phyloP scores from a whole-genome alignment of 805 yeast genomes.

The Pichia deserticola region DNA sequence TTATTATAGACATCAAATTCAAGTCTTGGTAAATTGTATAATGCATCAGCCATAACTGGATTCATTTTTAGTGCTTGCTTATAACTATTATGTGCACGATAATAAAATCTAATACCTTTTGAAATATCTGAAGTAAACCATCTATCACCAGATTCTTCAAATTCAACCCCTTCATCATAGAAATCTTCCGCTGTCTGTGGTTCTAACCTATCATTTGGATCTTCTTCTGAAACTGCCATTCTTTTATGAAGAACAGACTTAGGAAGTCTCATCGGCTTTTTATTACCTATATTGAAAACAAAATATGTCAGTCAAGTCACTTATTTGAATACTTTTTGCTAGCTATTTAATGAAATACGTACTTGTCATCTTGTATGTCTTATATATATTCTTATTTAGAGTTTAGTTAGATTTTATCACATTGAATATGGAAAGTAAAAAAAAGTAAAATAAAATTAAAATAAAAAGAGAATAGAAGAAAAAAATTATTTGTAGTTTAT shows the following conservation, averaged over 20 bases:
- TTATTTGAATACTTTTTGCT: too few relatives aligned
- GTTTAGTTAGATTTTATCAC: too few relatives aligned
- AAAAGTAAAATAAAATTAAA: too few relatives aligned
- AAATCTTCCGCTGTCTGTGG: conserved; percentile 44
- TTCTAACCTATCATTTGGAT: conserved; percentile 4
- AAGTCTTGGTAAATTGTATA: conserved; percentile 54
- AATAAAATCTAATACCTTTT: conserved; percentile 59
- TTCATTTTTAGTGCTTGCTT: conserved; percentile 27
- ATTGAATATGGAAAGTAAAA: too few relatives aligned
- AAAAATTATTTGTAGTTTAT: too few relatives aligned
- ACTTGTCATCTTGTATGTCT: too few relatives aligned
- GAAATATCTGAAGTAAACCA: conserved; percentile 62
- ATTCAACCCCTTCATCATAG: conserved; percentile 48
- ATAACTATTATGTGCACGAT: conserved; percentile 45
- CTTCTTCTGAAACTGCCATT: conserved; percentile 2
- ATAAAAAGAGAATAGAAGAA: too few relatives aligned
- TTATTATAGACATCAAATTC: conserved; percentile 51
- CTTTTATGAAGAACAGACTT: conserved; percentile 8
- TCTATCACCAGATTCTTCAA: conserved; percentile 71
- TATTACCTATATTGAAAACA: background rate
- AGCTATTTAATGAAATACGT: too few relatives aligned
- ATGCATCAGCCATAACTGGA: conserved; percentile 34
- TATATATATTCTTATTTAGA: too few relatives aligned
- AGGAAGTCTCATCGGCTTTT: conserved; percentile 12
- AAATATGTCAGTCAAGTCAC: background rate